phyloP scores from a whole-genome alignment of 1,139 yeast species.

The Yamadazyma epiphylla region DNA sequence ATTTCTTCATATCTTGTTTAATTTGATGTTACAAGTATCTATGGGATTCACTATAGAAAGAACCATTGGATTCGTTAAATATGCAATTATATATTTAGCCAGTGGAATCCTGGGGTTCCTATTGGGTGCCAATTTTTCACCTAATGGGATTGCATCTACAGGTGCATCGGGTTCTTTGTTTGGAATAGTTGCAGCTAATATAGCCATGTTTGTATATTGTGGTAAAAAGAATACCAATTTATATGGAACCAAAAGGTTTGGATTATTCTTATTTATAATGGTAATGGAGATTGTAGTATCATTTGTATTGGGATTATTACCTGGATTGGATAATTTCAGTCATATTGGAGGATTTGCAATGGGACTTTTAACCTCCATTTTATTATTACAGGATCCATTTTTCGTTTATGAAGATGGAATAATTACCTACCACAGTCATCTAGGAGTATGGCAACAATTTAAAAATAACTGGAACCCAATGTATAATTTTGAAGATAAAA shows the following conservation, averaged over 20 bases:
- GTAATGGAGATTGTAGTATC: constrained; percentile 57
- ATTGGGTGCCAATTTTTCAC: constrained; percentile 70
- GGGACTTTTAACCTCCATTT: constrained; percentile 53
- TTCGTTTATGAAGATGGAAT: constrained; percentile 42
- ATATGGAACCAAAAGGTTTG: constrained; percentile 41
- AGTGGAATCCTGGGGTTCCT: constrained; percentile 69
- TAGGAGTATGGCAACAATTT: constrained; percentile 40
- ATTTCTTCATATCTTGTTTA: constrained; percentile 63
- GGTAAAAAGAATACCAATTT: constrained; percentile 46
- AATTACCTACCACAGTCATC: constrained; percentile 33
- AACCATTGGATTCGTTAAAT: constrained; percentile 54
- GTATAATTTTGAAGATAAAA: constrained; percentile 32
- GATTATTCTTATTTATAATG: constrained; percentile 44
- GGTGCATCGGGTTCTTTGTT: constrained; percentile 78
- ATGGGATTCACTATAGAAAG: constrained; percentile 65
- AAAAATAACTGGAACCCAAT: constrained; percentile 42
- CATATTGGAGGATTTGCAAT: constrained; percentile 75
- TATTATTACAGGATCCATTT: constrained; percentile 58
- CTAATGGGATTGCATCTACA: constrained; percentile 64
- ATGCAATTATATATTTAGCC: constrained; percentile 52
- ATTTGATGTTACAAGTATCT: constrained; percentile 55
- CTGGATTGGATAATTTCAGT: constrained; percentile 74
- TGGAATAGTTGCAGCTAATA: constrained; percentile 64
- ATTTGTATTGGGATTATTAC: constrained; percentile 63
- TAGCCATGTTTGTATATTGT: constrained; percentile 55